phyloP scores from a whole-genome alignment of 371 early-diverging fungal genomes.

The Zancudomyces culisetae region DNA sequence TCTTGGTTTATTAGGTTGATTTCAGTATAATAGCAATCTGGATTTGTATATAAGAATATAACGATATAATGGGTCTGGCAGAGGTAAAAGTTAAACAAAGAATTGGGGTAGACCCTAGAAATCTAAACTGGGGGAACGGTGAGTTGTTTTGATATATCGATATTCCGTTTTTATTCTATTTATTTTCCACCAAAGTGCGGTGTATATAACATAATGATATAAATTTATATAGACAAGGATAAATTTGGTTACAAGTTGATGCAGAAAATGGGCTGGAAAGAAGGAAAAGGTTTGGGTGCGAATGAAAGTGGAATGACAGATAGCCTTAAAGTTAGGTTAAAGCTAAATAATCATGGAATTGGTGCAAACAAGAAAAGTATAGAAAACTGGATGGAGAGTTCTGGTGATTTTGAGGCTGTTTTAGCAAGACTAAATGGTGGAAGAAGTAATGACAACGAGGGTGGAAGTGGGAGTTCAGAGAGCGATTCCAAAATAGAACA shows the following conservation, averaged over 20 bases:
- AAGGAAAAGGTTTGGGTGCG: conserved; percentile 79
- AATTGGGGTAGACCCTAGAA: conserved; percentile 80
- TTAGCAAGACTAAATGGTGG: conserved; percentile 45
- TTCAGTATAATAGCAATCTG: too few species aligned
- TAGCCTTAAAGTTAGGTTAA: conserved; percentile 60
- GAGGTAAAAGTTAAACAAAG: conserved; percentile 63
- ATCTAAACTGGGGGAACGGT: conserved; percentile 71
- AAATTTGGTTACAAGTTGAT: conserved; percentile 83
- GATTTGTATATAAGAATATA: too few species aligned
- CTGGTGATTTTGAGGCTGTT: conserved; percentile 69
- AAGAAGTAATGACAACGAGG: conserved; percentile 2
- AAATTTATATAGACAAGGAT: conserved; percentile 36
- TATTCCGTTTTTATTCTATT: not conserved
- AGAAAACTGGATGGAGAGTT: conserved; percentile 90
- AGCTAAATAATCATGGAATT: conserved; percentile 63
- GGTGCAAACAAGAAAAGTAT: conserved; percentile 66
- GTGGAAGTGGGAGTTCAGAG: conserved; percentile 21
- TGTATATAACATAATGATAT: not conserved
- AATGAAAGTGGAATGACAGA: conserved; percentile 63
- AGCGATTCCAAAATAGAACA: conserved; percentile 11
- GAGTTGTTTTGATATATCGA: too few species aligned
- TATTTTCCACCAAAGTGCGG: not conserved
- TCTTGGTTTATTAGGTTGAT: too few species aligned
- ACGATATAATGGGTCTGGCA: conserved; percentile 77
- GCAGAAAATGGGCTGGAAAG: conserved; percentile 87